Evolutionary conservation across 2,329 filamentous ascomycete species (phyloP).

Genomic region (Neofusicoccum sp.): DNA sequence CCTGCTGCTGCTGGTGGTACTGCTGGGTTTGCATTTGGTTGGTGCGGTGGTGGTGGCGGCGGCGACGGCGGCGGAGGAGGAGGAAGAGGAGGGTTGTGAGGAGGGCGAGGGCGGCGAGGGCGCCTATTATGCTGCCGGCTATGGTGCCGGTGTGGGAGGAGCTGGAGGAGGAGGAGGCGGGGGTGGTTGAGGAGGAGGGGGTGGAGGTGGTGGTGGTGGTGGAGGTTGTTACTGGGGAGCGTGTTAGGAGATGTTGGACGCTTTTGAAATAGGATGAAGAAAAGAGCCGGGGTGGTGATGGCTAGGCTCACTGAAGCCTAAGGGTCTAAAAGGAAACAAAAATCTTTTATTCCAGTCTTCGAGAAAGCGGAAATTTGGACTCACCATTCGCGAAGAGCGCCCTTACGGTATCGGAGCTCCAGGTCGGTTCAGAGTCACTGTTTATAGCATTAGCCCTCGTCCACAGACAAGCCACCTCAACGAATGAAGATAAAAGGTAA

Average conservation of each 20-base stretch:
- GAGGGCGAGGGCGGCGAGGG: background rate
- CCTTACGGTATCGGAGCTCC: background rate
- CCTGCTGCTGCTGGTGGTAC: background rate
- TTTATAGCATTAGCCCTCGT: background rate
- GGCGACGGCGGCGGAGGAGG: background rate
- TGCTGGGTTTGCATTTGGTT: too few species aligned
- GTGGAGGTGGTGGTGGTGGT: background rate
- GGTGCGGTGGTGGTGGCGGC: background rate
- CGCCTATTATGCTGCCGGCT: background rate
- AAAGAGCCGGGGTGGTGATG: background rate
- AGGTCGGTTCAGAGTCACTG: background rate
- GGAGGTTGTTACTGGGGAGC: background rate
- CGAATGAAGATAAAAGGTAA: background rate
- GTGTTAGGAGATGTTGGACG: too few species aligned
- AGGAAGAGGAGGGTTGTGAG: background rate
- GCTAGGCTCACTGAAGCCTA: too few species aligned
- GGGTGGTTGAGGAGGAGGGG: background rate
- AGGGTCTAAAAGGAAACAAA: too few species aligned
- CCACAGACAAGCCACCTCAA: background rate
- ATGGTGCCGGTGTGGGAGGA: background rate
- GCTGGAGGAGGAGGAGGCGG: background rate
- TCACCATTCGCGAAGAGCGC: constrained; percentile 1
- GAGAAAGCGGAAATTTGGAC: background rate
- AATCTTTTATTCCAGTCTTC: too few species aligned
- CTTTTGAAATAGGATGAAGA: background rate